A percentile compares a stretch with the other conserved stretches of the same genome.
Evolutionary conservation across 148 eudicot species (phyloP).

Genomic region (Euryodendron excelsum): DNA sequence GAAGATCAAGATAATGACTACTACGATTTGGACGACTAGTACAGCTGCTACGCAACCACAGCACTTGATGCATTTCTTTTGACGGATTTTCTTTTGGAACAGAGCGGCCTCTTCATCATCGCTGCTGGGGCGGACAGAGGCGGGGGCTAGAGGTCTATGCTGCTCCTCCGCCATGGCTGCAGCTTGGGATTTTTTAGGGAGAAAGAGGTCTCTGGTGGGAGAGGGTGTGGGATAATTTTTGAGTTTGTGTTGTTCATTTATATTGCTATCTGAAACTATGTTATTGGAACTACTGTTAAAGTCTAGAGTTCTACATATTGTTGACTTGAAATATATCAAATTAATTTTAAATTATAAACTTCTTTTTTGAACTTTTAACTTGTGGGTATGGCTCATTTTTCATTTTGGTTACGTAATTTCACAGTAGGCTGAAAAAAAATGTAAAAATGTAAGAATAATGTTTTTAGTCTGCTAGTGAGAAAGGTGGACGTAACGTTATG

Average conservation of each 20-base stretch:
- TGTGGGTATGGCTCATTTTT: not conserved
- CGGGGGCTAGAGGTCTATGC: constrained; percentile 37
- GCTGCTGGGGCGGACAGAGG: constrained; percentile 23
- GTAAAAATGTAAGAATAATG: too few relatives aligned
- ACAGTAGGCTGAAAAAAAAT: too few relatives aligned
- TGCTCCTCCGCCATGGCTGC: constrained; percentile 38
- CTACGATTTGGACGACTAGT: constrained; percentile 18
- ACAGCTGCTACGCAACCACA: constrained; percentile 23
- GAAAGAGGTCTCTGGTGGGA: not conserved
- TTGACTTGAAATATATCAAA: not conserved
- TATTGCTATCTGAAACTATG: not conserved
- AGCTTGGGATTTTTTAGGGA: not conserved
- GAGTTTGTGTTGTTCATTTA: not conserved
- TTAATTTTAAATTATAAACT: not conserved
- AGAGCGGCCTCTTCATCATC: constrained; percentile 20
- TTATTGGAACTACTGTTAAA: not conserved
- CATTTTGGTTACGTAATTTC: too few relatives aligned
- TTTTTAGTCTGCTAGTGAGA: too few relatives aligned
- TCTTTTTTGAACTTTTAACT: not conserved
- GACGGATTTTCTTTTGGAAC: not conserved
- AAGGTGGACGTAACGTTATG: too few relatives aligned
- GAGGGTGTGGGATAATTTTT: not conserved
- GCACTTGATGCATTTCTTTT: constrained; percentile 24
- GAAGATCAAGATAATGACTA: constrained; percentile 23
- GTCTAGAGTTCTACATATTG: not conserved